Conservation (phyloP, 1,284 basidiomycete genomes). For the Serendipita sp. region DNA sequence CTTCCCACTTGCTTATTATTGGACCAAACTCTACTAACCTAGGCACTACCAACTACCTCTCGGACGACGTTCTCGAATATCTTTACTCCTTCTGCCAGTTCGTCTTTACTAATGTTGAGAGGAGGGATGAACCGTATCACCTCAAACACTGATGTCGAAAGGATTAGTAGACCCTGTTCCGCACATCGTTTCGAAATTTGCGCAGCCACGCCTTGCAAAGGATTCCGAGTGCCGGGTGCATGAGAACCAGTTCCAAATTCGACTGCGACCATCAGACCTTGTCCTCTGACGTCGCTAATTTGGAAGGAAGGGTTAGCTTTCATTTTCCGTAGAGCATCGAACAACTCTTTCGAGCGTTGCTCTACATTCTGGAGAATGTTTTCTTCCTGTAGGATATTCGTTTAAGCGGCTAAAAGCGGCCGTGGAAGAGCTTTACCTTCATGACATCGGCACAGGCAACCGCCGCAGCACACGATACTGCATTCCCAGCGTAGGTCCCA, state of each 20-base stretch:
- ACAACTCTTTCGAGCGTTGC: constrained; percentile 60
- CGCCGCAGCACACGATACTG: constrained; percentile 78
- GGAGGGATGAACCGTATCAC: constrained; percentile 70
- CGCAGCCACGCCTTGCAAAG: constrained; percentile 51
- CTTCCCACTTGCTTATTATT: background rate
- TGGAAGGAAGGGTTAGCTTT: constrained; percentile 37
- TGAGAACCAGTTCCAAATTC: constrained; percentile 53
- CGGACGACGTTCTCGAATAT: constrained; percentile 49
- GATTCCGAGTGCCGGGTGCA: constrained; percentile 30
- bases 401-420: constrained; percentile 19
- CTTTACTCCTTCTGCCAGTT: constrained; percentile 42
- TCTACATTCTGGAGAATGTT: constrained; percentile 67
- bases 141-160: constrained; percentile 70
- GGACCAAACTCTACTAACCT: no score
- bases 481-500: constrained; percentile 83
- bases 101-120: constrained; percentile 46
- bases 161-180: constrained; percentile 67
- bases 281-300: constrained; percentile 66
- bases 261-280: constrained; percentile 68
- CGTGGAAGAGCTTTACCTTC: constrained; percentile 13
- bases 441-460: constrained; percentile 69
- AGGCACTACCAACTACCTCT: constrained; percentile 35
- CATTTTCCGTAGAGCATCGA: constrained; percentile 44
- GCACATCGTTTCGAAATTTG: constrained; percentile 71
- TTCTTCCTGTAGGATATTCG: constrained; percentile 35